phyloP scores from a whole-genome alignment of 2,329 filamentous ascomycete species.

The Penicillium occitanis region DNA sequence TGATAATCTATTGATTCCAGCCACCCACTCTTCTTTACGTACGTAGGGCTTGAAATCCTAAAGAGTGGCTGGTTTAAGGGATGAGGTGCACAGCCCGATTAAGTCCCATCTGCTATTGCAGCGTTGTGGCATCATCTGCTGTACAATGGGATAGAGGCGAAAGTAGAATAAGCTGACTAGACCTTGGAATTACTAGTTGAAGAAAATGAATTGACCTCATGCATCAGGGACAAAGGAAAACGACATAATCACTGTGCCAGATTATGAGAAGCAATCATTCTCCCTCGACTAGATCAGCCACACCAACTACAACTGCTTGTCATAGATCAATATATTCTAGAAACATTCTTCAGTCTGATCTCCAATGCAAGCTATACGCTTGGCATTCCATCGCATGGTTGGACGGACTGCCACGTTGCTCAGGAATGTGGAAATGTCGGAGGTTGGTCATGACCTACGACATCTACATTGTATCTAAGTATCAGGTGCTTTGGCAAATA shows the following conservation, averaged over 20 bases:
- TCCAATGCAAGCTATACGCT: not conserved
- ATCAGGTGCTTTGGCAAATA: not conserved
- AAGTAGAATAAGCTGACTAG: not conserved
- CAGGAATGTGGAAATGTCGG: constrained; percentile 3
- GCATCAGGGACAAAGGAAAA: not conserved
- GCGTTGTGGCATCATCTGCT: not conserved
- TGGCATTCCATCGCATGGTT: constrained; percentile 16
- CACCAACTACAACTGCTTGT: not conserved
- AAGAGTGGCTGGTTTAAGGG: not conserved
- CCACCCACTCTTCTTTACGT: not conserved
- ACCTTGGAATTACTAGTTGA: not conserved
- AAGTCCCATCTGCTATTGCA: not conserved
- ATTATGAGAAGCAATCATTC: not conserved
- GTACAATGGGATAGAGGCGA: not conserved
- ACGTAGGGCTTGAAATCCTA: not conserved
- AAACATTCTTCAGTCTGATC: constrained; percentile 5
- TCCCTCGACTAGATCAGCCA: not conserved
- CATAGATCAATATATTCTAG: not conserved
- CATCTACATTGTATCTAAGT: not conserved
- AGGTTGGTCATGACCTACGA: not conserved
- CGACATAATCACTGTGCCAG: not conserved
- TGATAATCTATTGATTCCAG: not conserved
- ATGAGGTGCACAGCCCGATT: not conserved
- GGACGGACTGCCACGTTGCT: not conserved
- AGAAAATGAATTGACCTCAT: not conserved